phyloP scores from a whole-genome alignment of 805 yeast species.

The Myxozyma nipponensis region DNA sequence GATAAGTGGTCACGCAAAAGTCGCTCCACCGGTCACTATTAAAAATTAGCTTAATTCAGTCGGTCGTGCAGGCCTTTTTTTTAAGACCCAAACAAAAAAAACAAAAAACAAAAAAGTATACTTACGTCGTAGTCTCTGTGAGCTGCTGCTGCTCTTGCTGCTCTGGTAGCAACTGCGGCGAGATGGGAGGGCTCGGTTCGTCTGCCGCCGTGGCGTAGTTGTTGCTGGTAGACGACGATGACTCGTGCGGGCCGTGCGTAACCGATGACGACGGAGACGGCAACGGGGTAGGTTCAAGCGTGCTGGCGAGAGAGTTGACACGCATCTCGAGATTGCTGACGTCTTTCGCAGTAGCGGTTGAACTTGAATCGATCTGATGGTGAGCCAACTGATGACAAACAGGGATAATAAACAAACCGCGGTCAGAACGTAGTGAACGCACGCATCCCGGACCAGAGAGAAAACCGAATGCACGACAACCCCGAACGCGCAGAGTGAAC shows the following conservation, averaged over 20 bases:
- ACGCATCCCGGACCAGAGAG: not conserved
- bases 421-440: not conserved
- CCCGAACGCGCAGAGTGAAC: not conserved
- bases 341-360: conserved; percentile 9
- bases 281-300: not conserved
- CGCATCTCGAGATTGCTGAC: conserved; percentile 12
- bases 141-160: too few species aligned
- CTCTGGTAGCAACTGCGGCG: conserved; percentile 18
- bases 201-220: conserved; percentile 1
- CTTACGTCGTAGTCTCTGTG: conserved; percentile 1
- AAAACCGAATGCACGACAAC: not conserved
- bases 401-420: conserved; percentile 1
- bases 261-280: not conserved
- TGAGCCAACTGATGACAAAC: not conserved
- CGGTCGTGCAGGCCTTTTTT: not conserved
- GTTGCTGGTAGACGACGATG: not conserved
- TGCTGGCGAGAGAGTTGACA: conserved; percentile 2
- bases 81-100: too few species aligned
- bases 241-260: not conserved
- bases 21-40: conserved; percentile 33
- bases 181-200: conserved; percentile 22
- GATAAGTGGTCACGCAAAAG: conserved; percentile 51
- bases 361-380: not conserved
- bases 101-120: not conserved
- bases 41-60: not conserved